Conservation (phyloP, 2,329 filamentous ascomycete species). For the Paecilomyces niveus region DNA sequence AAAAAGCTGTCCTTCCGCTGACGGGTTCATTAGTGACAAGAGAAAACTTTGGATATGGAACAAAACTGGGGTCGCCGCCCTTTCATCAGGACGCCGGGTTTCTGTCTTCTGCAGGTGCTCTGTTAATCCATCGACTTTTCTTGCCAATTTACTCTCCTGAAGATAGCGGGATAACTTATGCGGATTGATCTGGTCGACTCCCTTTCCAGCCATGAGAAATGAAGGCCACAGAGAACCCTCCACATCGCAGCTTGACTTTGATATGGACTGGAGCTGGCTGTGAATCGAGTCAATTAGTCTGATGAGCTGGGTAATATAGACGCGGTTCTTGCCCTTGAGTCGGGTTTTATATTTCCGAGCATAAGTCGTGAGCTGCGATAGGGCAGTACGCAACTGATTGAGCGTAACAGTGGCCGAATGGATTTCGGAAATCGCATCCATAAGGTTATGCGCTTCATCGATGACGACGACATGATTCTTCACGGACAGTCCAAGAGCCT, state of each 20-base stretch:
- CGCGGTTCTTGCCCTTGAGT: conserved; percentile 82
- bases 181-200: conserved; percentile 90
- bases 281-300: conserved; percentile 74
- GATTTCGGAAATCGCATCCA: conserved; percentile 86
- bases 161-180: conserved; percentile 83
- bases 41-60: conserved; percentile 65
- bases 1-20: conserved; percentile 57
- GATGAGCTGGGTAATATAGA: conserved; percentile 82
- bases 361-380: conserved; percentile 72
- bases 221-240: conserved; percentile 66
- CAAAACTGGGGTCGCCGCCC: conserved; percentile 45
- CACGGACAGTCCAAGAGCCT: conserved; percentile 78
- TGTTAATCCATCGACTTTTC: conserved; percentile 88
- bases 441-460: conserved; percentile 95
- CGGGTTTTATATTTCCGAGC: conserved; percentile 81
- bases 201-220: conserved; percentile 70
- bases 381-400: conserved; percentile 63
- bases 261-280: conserved; percentile 56
- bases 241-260: conserved; percentile 30
- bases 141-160: conserved; percentile 83
- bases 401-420: conserved; percentile 73
- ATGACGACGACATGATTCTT: conserved; percentile 90
- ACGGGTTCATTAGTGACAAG: conserved; percentile 76
- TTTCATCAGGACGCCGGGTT: conserved; percentile 19
- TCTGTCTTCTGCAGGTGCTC: conserved; percentile 52